Conservation (phyloP, 371 early-diverging fungal genomes). For the Mortierella sp. region DNA sequence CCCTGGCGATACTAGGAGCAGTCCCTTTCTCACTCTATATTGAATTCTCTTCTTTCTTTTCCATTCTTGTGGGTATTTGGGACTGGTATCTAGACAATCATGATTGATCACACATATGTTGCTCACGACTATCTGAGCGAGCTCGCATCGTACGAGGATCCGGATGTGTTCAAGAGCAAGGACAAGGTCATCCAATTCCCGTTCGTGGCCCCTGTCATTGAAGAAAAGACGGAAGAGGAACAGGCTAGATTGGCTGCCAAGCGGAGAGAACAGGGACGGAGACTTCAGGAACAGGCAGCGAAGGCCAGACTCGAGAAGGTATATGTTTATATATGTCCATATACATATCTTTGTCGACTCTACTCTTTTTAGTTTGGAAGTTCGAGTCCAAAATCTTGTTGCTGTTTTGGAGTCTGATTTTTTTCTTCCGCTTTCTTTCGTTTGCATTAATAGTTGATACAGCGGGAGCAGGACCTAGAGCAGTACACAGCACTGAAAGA, state of each 20-base stretch:
- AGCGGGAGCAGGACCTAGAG: slow-evolving; percentile 66
- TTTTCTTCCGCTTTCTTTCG: background rate
- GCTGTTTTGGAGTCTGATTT: too few species aligned
- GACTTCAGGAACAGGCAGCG: slow-evolving; percentile 83
- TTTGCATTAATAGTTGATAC: slow-evolving; percentile 52
- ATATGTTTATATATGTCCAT: background rate
- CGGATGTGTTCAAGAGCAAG: slow-evolving; percentile 61
- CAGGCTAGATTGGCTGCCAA: slow-evolving; percentile 76
- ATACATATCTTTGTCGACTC: background rate
- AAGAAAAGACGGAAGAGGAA: slow-evolving; percentile 85
- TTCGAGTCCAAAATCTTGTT: too few species aligned
- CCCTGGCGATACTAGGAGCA: too few species aligned
- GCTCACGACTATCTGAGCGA: slow-evolving; percentile 79
- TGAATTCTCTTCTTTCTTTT: too few species aligned
- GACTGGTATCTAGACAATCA: slow-evolving; percentile 66
- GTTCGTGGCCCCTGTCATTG: slow-evolving; percentile 69
- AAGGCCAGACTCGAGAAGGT: slow-evolving; percentile 85
- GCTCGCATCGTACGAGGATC: slow-evolving; percentile 63
- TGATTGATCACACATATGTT: slow-evolving; percentile 74
- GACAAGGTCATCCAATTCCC: slow-evolving; percentile 82
- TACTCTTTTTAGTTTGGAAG: background rate
- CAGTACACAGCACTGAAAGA: slow-evolving; percentile 68
- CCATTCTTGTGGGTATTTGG: too few species aligned
- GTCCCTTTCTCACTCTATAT: too few species aligned
- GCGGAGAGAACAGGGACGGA: slow-evolving; percentile 76